Evolutionary conservation across 208 protist genomes (phyloP).

Genomic region (Wallacemonas sp.): DNA sequence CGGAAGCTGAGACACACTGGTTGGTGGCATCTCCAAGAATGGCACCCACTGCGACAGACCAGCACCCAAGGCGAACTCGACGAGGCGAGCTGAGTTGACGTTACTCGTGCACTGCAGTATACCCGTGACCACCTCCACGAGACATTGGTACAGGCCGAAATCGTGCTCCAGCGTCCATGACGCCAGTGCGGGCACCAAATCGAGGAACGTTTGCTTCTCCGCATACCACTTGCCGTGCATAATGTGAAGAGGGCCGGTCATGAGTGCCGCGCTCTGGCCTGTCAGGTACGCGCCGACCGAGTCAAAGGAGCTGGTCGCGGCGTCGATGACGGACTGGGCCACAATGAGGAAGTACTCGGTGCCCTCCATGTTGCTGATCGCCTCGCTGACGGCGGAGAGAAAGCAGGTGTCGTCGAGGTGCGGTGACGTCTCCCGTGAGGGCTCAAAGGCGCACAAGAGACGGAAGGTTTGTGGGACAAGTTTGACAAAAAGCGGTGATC

Average conservation of each 20-base stretch:
- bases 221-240: constrained; percentile 47
- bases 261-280: constrained; percentile 22
- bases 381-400: constrained; percentile 35
- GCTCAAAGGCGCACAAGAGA: constrained; percentile 73
- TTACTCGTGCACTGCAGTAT: constrained; percentile 59
- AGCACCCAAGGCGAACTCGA: constrained; percentile 53
- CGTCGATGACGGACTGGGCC: constrained; percentile 64
- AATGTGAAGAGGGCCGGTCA: constrained; percentile 46
- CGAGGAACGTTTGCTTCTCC: constrained; percentile 77
- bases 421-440: constrained; percentile 45
- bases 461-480: constrained; percentile 70
- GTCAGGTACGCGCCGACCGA: constrained; percentile 9
- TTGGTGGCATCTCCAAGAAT: constrained; percentile 59
- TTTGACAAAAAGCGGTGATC: constrained; percentile 36
- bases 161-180: constrained; percentile 35
- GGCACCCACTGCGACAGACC: constrained; percentile 59
- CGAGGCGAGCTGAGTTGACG: constrained; percentile 51
- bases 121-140: constrained; percentile 47
- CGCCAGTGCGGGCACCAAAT: constrained; percentile 64
- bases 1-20: constrained; percentile 47
- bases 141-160: constrained; percentile 34
- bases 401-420: constrained; percentile 56
- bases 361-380: constrained; percentile 38
- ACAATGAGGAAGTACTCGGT: constrained; percentile 67
- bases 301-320: constrained; percentile 55